Evolutionary conservation across 2,329 filamentous ascomycete species (phyloP).

Genomic region (Aspergillus floridensis): DNA sequence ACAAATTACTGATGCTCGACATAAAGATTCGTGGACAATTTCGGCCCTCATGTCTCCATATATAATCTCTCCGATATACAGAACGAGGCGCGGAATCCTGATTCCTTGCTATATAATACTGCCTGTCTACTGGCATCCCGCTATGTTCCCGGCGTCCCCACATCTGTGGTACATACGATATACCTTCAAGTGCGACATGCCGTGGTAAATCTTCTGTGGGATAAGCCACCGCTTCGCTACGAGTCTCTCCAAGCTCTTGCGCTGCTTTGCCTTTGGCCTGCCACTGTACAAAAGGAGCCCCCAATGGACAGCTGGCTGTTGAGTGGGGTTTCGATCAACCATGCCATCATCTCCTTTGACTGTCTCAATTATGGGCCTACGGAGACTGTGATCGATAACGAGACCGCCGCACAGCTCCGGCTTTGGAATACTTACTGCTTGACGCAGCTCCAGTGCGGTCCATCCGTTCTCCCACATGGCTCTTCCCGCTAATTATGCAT

Average conservation of each 20-base stretch:
- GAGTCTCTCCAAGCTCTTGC: slow-evolving; percentile 33
- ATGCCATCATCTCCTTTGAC: slow-evolving; percentile 27
- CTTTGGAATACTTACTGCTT: slow-evolving; percentile 36
- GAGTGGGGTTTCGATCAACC: slow-evolving; percentile 38
- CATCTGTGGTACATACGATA: slow-evolving; percentile 28
- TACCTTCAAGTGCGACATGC: slow-evolving; percentile 34
- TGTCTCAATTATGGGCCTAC: slow-evolving; percentile 19
- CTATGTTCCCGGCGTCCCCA: slow-evolving; percentile 32
- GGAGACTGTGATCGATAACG: slow-evolving; percentile 27
- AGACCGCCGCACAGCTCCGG: slow-evolving; percentile 31
- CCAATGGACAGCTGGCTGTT: slow-evolving; percentile 38
- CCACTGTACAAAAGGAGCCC: slow-evolving; percentile 32
- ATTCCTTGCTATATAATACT: slow-evolving; percentile 34
- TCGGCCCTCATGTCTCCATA: slow-evolving; percentile 33
- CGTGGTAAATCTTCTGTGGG: slow-evolving; percentile 30
- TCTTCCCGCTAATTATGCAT: slow-evolving; percentile 9
- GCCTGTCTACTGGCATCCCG: slow-evolving; percentile 34
- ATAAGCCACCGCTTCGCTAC: slow-evolving; percentile 27
- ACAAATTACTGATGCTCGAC: slow-evolving; percentile 5
- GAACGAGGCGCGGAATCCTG: slow-evolving; percentile 17
- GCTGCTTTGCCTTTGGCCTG: slow-evolving; percentile 33
- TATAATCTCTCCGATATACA: slow-evolving; percentile 30
- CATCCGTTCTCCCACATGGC: background rate
- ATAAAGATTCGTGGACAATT: slow-evolving; percentile 31
- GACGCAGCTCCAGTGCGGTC: slow-evolving; percentile 33